phyloP scores from a whole-genome alignment of 306 rosid genomes.

The Datisca glomerata region DNA sequence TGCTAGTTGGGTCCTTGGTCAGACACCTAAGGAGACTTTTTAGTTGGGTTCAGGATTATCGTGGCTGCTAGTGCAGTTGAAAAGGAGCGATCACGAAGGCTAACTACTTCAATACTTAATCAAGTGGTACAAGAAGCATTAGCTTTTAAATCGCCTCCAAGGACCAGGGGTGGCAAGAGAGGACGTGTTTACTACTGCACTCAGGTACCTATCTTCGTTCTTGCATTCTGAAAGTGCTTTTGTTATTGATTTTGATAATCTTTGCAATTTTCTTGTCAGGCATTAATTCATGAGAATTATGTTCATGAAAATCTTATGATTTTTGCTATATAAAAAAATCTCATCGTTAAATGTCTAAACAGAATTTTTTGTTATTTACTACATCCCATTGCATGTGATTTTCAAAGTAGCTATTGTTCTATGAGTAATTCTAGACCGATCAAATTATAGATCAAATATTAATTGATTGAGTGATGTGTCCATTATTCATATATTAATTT shows the following conservation, averaged over 20 bases:
- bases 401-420: no score
- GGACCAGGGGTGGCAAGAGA: constrained; percentile 82
- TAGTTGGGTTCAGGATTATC: constrained; percentile 52
- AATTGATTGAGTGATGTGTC: no score
- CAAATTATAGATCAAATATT: no score
- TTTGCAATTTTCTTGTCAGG: no score
- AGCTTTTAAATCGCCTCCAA: constrained; percentile 91
- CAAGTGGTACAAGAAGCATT: constrained; percentile 81
- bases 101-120: constrained; percentile 73
- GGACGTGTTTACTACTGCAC: constrained; percentile 96
- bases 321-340: no score
- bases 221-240: not conserved
- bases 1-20: not conserved
- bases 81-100: constrained; percentile 91
- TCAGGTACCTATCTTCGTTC: constrained; percentile 42
- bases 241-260: not conserved
- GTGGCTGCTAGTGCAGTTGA: constrained; percentile 78
- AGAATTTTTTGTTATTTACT: no score
- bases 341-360: no score
- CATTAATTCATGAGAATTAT: no score
- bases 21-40: constrained; percentile 1
- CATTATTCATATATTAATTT: no score
- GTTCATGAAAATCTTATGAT: no score
- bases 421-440: no score
- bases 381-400: no score